Evolutionary conservation across 1,284 basidiomycete species (phyloP), one percentile per base, ranked within the genome.

Genomic region (Boletus subluridellus): DNA sequence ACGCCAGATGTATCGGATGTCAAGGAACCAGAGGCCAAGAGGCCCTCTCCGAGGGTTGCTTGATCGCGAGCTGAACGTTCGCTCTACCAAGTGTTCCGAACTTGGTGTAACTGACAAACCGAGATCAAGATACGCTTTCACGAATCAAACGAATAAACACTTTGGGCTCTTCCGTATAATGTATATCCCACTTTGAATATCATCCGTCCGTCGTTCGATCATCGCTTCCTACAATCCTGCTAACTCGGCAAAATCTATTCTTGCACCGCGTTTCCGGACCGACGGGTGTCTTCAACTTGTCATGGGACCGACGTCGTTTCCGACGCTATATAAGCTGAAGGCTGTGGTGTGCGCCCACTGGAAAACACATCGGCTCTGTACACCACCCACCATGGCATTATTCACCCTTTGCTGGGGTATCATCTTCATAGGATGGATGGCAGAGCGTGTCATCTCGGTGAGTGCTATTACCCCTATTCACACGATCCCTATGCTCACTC

Each of bases 371-470:
- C 6, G 7, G 5, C 35, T 26, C 15, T 21, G 9, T 12, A n/a
- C 42, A 21, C 38, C 7, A 46, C 21, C 8, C 45, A 34, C 10
- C 47, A 71, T 70, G 70, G 49, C 62, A 24, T 49, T 67, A 7
- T 66, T 73, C 50, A 68, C 70, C 24, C 66, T 79, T 41, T 72
- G 69, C 47, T 78, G 78, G 78, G 76, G 78, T n/a, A 76, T 82
- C 59, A 75, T 81, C 52, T 78, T 76, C 34, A 77, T 77, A 5
- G 78, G 77, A 12, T 63, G 64, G 54, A 79, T 79, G 47, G 74
- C 77, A 6, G 67, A 66, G n/a, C 61, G 65, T 15, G 78, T 80
- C 61, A 71, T 76, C 37, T 73, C 74, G 69, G 79, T 78, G 60
- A 38, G 54, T 35, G 28, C 28, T 15, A 35, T 45, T 26, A 9